Conservation (phyloP, 148 eudicot species). For the Limonium bicolor region DNA sequence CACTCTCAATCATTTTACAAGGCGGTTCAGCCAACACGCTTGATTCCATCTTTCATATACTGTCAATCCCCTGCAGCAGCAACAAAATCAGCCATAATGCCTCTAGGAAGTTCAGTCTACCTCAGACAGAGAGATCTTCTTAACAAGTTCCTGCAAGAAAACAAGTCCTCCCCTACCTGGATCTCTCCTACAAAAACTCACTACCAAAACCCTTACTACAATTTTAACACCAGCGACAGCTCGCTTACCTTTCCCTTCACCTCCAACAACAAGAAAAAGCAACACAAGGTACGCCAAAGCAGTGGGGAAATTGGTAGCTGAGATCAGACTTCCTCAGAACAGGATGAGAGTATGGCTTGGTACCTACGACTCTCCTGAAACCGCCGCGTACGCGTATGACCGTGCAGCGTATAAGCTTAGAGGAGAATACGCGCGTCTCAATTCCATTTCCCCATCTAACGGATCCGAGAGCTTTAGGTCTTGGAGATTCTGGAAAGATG, state of each 20-base stretch:
- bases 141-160: constrained; percentile 42
- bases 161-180: constrained; percentile 10
- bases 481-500: constrained; percentile 35
- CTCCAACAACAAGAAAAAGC: constrained; percentile 12
- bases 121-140: constrained; percentile 57
- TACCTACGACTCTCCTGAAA: constrained; percentile 40
- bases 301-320: constrained; percentile 68
- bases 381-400: constrained; percentile 51
- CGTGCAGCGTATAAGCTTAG: constrained; percentile 44
- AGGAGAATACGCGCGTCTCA: constrained; percentile 36
- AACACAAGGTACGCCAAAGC: too few species aligned
- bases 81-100: constrained; percentile 16
- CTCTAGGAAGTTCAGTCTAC: constrained; percentile 67
- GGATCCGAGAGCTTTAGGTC: constrained; percentile 34
- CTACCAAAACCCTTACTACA: constrained; percentile 6
- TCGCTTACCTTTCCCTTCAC: constrained; percentile 4
- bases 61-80: constrained; percentile 13
- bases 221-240: neutral
- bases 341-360: constrained; percentile 55
- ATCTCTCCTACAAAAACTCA: constrained; percentile 1
- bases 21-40: constrained; percentile 49
- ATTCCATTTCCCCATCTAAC: constrained; percentile 49
- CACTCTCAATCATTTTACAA: constrained; percentile 54
- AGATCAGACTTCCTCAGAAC: constrained; percentile 46
- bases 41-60: constrained; percentile 63